Base-by-base conservation (phyloP, 2,329 filamentous ascomycete species). In the Colletotrichum sp. region DNA sequence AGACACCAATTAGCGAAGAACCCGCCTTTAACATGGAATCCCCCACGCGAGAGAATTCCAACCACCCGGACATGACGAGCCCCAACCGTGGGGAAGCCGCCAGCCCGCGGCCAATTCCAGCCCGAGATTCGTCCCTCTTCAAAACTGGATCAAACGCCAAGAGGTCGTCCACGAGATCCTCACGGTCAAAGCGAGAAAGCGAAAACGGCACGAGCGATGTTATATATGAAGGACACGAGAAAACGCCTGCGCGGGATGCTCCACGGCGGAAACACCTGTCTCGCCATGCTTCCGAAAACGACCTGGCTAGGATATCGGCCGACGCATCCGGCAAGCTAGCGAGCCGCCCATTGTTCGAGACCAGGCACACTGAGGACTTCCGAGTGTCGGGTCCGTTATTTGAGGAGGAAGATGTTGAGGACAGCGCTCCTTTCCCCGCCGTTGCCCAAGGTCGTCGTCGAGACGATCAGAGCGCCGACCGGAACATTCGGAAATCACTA, bases 391-490 rank as follows among this genome's bases (percentile, higher is more conserved):
- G 70, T 28, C 73, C 73, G 69, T 65, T 75, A 57, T 43, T 73
- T 63, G 74, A 76, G 34, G 71, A 74, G 36, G 83, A 85, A 13
- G 83, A 82, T 7, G 81, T 86, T 4, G 91, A 94, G 26, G 93
- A 95, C 21, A 92, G 92, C 16, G 94, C 94, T 0, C 94, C 94
- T 2, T 94, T 92, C 21, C 94, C 94, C 0, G 89, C 93, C 2
- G 89, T 95, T 9, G 89, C 92, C 18, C 93, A 94, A 77, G 89
- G 92, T 18, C 86, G 88, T 10, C 86, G 89, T 30, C 86, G 89
- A 81, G 89, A 87, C 77, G 83, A 89, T 79, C 83, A 86, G n/a
- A 90, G 87, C 77, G 81, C 84, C 2, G 89, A 90, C n/a, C 84
- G 85, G 14, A 82, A 80, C 32, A 83, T 85, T 48, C 84, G 87